Evolutionary conservation across 2,329 filamentous ascomycete genomes (phyloP), one percentile per base, ranked within the genome.

Genomic region (Aureobasidium sp.): DNA sequence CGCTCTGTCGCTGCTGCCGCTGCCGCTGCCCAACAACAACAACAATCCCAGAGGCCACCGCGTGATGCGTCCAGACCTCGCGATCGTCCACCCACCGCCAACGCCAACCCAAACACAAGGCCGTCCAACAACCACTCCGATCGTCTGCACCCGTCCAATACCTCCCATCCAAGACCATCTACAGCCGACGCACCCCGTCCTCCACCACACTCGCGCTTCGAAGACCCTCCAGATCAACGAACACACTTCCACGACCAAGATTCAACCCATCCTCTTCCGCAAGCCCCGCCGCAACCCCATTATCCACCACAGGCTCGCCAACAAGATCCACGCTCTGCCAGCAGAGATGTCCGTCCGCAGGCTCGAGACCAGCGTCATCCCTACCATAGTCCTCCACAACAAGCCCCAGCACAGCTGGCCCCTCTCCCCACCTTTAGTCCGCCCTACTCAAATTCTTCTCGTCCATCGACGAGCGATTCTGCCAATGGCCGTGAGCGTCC

Each of bases 21-120:
- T 9, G 53, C 53, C 5, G 23, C 64, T 74, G n/a, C n/a, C 7
- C 61, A 70, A 73, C 20, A 70, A 73, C 50, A 68, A 68, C 29
- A 62, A 6, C 50, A 53, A 27, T 26, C 32, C 12, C 12, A 15
- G 29, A 46, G 53, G n/a, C 53, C 53, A 12, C 53, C 53, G 29
- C 53, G 53, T 17, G 53, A 46, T 17, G 23, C 53, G 23, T 37
- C 39, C 41, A 46, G 34, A 17, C 39, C 53, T n/a, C 50, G 50
- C 41, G 41, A 57, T 23, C 39, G n/a, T n/a, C 41, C 39, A 46
- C 26, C 27, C n/a, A 17, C 53, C 10, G 27, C 39, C 17, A 23
- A 23, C 4, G n/a, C 53, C 27, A 57, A 9, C n/a, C 17, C 27
- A 6, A 46, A 46, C 12, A 6, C 37, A 26, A 42, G 26, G 23